Evolutionary conservation across 441 rosid genomes (phyloP).

Genomic region (Oxalis stricta): DNA sequence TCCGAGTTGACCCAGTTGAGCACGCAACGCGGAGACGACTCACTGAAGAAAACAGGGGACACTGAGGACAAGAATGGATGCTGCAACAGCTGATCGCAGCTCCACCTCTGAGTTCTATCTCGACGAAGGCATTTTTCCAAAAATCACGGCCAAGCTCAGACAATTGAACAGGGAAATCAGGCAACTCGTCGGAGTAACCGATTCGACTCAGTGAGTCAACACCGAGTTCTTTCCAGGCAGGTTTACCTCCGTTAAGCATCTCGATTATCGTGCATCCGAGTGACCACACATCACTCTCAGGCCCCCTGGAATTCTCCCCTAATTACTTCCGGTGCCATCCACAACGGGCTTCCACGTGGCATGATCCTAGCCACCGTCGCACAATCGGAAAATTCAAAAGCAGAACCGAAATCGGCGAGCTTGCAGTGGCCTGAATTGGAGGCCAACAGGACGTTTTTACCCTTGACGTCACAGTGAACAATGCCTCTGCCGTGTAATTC

Average conservation of each 20-base stretch:
- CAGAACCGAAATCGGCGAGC: conserved; percentile 71
- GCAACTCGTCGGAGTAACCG: conserved; percentile 35
- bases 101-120: conserved; percentile 44
- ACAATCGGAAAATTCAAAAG: conserved; percentile 9
- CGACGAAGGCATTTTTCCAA: conserved; percentile 41
- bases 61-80: conserved; percentile 42
- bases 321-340: conserved; percentile 91
- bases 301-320: conserved; percentile 56
- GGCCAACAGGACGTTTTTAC: conserved; percentile 38
- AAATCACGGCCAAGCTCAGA: conserved; percentile 50
- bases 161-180: conserved; percentile 23
- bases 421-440: conserved; percentile 19
- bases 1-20: conserved; percentile 37
- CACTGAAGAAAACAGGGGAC: conserved; percentile 4
- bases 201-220: conserved; percentile 32
- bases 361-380: not conserved
- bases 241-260: conserved; percentile 57
- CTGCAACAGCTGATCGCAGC: conserved; percentile 49
- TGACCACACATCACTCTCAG: conserved; percentile 76
- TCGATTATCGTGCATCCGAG: conserved; percentile 64
- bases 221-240: conserved; percentile 52
- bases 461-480: conserved; percentile 72
- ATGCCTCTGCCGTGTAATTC: conserved; percentile 39
- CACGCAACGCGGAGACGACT: conserved; percentile 59
- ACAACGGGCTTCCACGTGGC: conserved; percentile 74